phyloP scores from a whole-genome alignment of 805 yeast species.

The Candida maesae region DNA sequence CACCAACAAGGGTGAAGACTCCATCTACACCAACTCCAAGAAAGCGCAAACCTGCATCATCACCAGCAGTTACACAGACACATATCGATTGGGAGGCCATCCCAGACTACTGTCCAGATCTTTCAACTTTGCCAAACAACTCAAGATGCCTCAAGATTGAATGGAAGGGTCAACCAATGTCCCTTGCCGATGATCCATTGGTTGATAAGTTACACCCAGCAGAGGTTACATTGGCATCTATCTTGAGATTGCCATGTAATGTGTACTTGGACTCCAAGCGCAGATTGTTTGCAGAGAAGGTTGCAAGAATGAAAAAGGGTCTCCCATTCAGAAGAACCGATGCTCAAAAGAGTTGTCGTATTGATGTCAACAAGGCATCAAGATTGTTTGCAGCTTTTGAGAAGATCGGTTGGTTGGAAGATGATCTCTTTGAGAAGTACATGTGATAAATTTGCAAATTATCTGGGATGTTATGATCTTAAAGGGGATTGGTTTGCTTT shows the following conservation, averaged over 20 bases:
- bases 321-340: conserved; percentile 94
- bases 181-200: conserved; percentile 73
- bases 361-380: conserved; percentile 95
- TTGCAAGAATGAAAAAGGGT: conserved; percentile 65
- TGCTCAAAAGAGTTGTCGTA: conserved; percentile 96
- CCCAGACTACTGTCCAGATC: conserved; percentile 81
- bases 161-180: conserved; percentile 99
- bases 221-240: conserved; percentile 80
- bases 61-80: conserved; percentile 42
- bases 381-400: conserved; percentile 90
- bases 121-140: conserved; percentile 62
- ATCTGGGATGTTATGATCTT: too few relatives aligned
- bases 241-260: conserved; percentile 82
- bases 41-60: conserved; percentile 37
- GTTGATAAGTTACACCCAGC: conserved; percentile 80
- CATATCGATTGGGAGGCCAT: conserved; percentile 62
- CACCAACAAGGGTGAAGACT: neutral
- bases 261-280: conserved; percentile 80
- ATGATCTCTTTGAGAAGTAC: conserved; percentile 56
- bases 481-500: too few relatives aligned
- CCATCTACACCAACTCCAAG: conserved; percentile 30
- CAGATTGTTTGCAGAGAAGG: conserved; percentile 86
- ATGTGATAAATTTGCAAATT: conserved; percentile 22
- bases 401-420: conserved; percentile 93
- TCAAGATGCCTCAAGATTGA: conserved; percentile 78